Conservation (phyloP, 2,329 filamentous ascomycete genomes). For the Trichoderma endophyticum region DNA sequence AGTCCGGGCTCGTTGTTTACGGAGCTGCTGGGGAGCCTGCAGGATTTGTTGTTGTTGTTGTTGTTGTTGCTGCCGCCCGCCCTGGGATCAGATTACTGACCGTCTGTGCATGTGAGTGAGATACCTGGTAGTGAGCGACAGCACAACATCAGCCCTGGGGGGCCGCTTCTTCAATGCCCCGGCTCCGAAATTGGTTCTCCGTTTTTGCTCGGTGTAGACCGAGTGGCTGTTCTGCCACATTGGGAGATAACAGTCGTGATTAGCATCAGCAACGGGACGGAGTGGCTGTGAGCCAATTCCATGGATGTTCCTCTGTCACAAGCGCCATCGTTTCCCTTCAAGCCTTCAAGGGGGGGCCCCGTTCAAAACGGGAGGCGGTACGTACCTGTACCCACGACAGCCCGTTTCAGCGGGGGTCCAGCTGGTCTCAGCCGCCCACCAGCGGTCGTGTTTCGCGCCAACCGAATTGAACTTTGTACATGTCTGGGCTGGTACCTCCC, state of each 20-base stretch:
- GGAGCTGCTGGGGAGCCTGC: neutral
- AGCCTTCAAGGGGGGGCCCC: neutral
- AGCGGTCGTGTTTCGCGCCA: conserved; percentile 12
- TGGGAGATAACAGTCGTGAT: conserved; percentile 10
- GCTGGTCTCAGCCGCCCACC: conserved; percentile 15
- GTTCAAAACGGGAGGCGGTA: conserved; percentile 12
- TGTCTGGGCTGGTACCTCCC: no score
- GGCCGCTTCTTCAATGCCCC: neutral
- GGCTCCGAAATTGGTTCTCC: neutral
- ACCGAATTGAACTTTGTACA: neutral
- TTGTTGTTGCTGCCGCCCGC: neutral
- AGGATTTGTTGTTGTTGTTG: neutral
- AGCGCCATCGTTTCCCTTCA: conserved; percentile 3
- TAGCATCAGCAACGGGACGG: neutral
- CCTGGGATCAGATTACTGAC: neutral
- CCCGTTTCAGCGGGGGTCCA: conserved; percentile 16
- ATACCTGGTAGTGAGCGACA: neutral
- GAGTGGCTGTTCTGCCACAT: conserved; percentile 6
- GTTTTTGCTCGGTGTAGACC: conserved; percentile 11
- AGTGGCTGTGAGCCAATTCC: neutral
- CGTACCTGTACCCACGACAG: neutral
- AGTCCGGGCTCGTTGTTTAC: neutral
- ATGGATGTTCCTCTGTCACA: neutral
- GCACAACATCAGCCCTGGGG: neutral
- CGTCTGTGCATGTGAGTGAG: neutral